These are phyloP conservation scores for Botrytis cinerea DNA, from an alignment of 2,329 filamentous ascomycete species.

Conservation along the genomic window DNA sequence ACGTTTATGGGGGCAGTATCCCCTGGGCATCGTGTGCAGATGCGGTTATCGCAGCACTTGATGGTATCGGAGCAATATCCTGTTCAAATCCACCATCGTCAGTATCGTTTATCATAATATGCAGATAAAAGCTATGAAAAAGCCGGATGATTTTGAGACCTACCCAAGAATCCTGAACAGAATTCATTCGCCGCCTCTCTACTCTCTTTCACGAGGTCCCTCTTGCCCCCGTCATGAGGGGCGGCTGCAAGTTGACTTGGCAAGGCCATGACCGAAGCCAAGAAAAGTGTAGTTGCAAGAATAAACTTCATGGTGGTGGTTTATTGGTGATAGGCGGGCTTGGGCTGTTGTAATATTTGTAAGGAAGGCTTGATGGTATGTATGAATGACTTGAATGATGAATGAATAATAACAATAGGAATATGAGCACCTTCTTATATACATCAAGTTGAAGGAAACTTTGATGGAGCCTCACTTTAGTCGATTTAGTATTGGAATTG, in stretches of 20 bases:
- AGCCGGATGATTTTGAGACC: neutral
- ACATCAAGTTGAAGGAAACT: neutral
- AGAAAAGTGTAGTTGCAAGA: neutral
- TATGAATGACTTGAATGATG: neutral
- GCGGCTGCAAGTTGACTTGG: neutral
- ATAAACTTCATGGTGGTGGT: neutral
- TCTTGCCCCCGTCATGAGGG: neutral
- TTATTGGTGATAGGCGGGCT: neutral
- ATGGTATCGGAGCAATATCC: neutral
- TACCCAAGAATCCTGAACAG: neutral
- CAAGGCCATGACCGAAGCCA: neutral
- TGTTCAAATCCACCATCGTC: neutral
- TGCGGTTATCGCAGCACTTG: neutral
- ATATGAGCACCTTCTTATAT: neutral
- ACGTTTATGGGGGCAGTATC: neutral
- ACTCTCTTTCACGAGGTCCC: neutral
- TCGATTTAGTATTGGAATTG: neutral
- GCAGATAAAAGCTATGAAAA: neutral
- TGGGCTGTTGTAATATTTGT: neutral
- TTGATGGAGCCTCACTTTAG: neutral
- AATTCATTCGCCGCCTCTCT: neutral
- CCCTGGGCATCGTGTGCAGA: neutral
- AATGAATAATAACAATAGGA: neutral
- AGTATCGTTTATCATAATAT: neutral
- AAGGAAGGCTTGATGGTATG: neutral